Evolutionary conservation across 73 alveolate species (phyloP).

Genomic region (Paramecium caudatum): DNA sequence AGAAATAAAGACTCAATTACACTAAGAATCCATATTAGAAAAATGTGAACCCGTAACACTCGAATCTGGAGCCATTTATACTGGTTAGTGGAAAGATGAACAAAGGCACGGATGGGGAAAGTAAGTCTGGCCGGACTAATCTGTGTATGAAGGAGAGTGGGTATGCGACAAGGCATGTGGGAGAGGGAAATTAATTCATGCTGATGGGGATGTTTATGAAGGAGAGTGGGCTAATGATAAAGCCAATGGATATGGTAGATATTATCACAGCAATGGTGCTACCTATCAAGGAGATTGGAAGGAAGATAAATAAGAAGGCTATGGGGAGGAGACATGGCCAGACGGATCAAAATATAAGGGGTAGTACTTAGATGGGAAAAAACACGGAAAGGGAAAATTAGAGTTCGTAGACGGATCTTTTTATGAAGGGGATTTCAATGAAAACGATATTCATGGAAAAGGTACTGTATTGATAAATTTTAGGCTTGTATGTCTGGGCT

Average conservation of each 20-base stretch:
- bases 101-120: conserved; percentile 81
- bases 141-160: conserved; percentile 87
- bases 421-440: conserved; percentile 82
- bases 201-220: conserved; percentile 85
- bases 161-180: conserved; percentile 86
- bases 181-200: conserved; percentile 82
- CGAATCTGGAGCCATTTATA: conserved; percentile 78
- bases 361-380: conserved; percentile 79
- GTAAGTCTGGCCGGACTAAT: conserved; percentile 85
- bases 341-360: conserved; percentile 84
- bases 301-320: conserved; percentile 85
- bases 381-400: conserved; percentile 80
- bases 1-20: conserved; percentile 20
- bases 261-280: conserved; percentile 78
- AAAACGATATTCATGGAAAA: conserved; percentile 72
- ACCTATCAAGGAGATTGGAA: conserved; percentile 84
- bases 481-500: conserved; percentile 87
- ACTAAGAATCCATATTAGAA: background rate
- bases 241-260: conserved; percentile 76
- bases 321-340: conserved; percentile 85
- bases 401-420: conserved; percentile 81
- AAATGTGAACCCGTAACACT: conserved; percentile 75
- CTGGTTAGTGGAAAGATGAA: conserved; percentile 79
- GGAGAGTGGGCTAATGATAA: conserved; percentile 85
- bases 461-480: conserved; percentile 14